Conservation (phyloP, 2,329 filamentous ascomycete species). For the Verticillium alfalfae region DNA sequence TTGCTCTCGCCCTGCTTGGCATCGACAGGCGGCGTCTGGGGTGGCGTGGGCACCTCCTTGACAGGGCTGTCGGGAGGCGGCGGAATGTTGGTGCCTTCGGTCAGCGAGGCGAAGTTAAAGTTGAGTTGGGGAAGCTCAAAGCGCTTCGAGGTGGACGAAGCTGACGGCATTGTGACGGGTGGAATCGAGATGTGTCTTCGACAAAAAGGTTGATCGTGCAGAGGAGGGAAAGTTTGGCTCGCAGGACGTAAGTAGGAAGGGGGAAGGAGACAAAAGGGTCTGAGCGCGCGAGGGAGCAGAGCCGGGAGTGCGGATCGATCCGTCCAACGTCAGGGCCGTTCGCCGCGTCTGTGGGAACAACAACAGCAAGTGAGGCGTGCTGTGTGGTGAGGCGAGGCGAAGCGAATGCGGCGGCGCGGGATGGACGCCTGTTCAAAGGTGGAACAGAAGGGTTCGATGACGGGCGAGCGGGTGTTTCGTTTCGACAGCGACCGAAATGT, state of each 20-base stretch:
- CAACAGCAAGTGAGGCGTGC: too few species aligned
- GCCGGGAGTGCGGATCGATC: neutral
- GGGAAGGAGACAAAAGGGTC: neutral
- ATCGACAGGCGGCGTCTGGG: slow-evolving; percentile 23
- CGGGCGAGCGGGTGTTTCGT: slow-evolving; percentile 1
- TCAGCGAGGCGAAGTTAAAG: slow-evolving; percentile 53
- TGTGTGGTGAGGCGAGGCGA: neutral
- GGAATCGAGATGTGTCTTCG: neutral
- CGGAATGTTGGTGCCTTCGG: slow-evolving; percentile 56
- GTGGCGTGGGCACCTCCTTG: slow-evolving; percentile 39
- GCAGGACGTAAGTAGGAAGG: neutral
- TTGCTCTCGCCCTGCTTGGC: slow-evolving; percentile 17
- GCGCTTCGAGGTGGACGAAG: slow-evolving; percentile 19
- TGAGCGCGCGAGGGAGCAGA: neutral
- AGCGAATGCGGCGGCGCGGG: neutral
- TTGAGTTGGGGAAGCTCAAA: slow-evolving; percentile 56
- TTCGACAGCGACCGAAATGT: slow-evolving; percentile 1
- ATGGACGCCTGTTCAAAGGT: neutral
- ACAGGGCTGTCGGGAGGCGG: slow-evolving; percentile 51
- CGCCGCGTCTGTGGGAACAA: neutral
- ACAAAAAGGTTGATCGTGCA: neutral
- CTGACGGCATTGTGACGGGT: neutral
- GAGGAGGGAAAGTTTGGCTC: neutral
- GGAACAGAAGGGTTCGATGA: neutral
- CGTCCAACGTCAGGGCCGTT: neutral